phyloP scores from a whole-genome alignment of 768 basidiomycete genomes.

The Lyophyllum decastes region DNA sequence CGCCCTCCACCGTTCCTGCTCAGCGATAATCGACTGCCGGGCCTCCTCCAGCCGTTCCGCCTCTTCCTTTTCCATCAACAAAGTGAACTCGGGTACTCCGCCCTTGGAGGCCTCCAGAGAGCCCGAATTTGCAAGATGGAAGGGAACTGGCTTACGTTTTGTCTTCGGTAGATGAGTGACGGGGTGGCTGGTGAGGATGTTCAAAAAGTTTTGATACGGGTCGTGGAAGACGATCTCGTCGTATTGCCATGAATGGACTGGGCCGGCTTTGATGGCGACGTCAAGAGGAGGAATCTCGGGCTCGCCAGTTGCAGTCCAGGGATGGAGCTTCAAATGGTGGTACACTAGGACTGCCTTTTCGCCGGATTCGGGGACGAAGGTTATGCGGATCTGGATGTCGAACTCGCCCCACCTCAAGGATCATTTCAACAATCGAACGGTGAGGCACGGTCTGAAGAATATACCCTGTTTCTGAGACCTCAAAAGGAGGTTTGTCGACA shows the following conservation, averaged over 20 bases:
- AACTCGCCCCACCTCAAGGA: conserved; percentile 92
- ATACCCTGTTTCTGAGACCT: conserved; percentile 93
- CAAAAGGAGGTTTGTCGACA: conserved; percentile 91
- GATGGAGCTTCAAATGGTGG: conserved; percentile 95
- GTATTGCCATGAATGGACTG: conserved; percentile 98
- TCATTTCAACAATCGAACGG: background rate
- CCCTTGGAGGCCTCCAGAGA: conserved; percentile 68
- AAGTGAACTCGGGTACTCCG: conserved; percentile 82
- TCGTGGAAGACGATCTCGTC: conserved; percentile 98
- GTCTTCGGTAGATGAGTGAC: conserved; percentile 77
- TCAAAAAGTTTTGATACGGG: conserved; percentile 85
- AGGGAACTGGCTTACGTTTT: conserved; percentile 66
- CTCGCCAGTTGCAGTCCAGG: conserved; percentile 70
- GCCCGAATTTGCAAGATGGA: conserved; percentile 63
- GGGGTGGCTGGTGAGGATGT: conserved; percentile 76
- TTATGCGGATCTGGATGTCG: conserved; percentile 90
- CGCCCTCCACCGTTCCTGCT: conserved; percentile 74
- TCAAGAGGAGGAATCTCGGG: conserved; percentile 71
- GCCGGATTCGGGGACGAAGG: conserved; percentile 84
- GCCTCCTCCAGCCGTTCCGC: conserved; percentile 78
- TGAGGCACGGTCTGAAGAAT: conserved; percentile 15
- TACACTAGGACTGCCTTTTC: conserved; percentile 88
- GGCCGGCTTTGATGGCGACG: conserved; percentile 64
- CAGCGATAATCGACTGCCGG: conserved; percentile 63
- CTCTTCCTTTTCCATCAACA: conserved; percentile 87